A percentile compares a stretch with the other conserved stretches of the same genome.
Conservation (phyloP, 441 rosid genomes). For the Corymbia calophylla region DNA sequence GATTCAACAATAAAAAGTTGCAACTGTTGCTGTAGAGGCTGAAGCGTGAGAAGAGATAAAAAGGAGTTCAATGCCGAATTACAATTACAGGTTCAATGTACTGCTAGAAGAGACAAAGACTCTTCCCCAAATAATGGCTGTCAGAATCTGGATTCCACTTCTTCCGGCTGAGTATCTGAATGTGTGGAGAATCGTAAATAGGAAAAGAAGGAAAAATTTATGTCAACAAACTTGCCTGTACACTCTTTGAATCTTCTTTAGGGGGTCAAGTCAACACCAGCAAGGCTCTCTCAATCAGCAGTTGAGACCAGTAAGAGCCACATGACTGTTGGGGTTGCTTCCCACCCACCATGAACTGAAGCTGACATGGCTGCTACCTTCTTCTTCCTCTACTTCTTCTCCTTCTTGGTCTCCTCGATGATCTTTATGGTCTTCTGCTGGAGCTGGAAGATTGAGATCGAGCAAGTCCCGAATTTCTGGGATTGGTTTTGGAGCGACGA, state of each 20-base stretch:
- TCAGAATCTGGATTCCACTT: not conserved
- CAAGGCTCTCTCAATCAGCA: constrained; percentile 26
- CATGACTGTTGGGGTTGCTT: constrained; percentile 31
- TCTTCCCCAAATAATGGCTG: not conserved
- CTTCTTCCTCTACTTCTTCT: constrained; percentile 26
- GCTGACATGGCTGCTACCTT: constrained; percentile 22
- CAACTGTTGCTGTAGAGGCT: not conserved
- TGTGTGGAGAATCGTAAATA: not conserved
- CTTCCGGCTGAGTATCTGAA: not conserved
- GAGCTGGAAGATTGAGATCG: constrained; percentile 64
- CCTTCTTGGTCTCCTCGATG: not conserved
- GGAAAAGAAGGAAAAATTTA: not conserved
- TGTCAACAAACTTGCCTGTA: not conserved
- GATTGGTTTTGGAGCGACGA: constrained; percentile 8
- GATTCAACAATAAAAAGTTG: not conserved
- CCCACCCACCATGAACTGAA: constrained; percentile 49
- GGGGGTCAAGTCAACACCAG: not conserved
- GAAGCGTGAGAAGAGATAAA: not conserved
- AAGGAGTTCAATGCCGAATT: not conserved
- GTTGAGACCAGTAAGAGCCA: constrained; percentile 33
- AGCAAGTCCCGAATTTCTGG: constrained; percentile 28
- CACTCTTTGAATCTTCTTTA: not conserved
- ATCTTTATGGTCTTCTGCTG: not conserved
- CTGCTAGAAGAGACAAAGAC: not conserved
- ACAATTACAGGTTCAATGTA: not conserved